Conservation (phyloP, 2,329 filamentous ascomycete genomes). For the Sporothrix luriei region DNA sequence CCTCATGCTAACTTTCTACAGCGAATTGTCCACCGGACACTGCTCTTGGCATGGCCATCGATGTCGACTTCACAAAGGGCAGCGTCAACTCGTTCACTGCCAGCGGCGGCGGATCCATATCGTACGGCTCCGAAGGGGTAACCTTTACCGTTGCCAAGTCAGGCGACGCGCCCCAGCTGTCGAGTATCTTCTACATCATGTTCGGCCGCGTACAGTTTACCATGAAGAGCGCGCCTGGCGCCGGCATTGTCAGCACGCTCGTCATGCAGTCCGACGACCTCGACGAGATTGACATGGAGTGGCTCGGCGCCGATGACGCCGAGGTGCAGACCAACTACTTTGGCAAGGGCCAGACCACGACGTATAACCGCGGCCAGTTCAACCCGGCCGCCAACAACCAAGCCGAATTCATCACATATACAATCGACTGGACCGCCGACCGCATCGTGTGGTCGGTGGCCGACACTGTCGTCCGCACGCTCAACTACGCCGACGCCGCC, state of each 20-base stretch:
- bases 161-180: conserved; percentile 83
- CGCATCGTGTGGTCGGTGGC: conserved; percentile 87
- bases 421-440: conserved; percentile 84
- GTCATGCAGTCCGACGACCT: conserved; percentile 88
- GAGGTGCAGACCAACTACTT: conserved; percentile 98
- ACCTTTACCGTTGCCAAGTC: conserved; percentile 75
- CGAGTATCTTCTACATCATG: conserved; percentile 98
- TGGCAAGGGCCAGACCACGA: conserved; percentile 81
- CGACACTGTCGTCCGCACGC: conserved; percentile 72
- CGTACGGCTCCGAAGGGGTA: conserved; percentile 75
- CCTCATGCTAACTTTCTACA: conserved; percentile 35
- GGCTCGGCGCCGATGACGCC: conserved; percentile 74
- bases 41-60: conserved; percentile 79
- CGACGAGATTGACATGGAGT: conserved; percentile 97
- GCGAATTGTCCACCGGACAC: conserved; percentile 72
- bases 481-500: conserved; percentile 66
- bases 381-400: conserved; percentile 73
- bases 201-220: conserved; percentile 87
- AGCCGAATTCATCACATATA: conserved; percentile 78
- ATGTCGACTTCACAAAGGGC: conserved; percentile 80
- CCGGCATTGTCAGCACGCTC: conserved; percentile 88
- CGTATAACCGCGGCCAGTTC: conserved; percentile 86
- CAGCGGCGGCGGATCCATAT: conserved; percentile 65
- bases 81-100: conserved; percentile 76
- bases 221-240: conserved; percentile 83